Evolutionary conservation across 2,329 filamentous ascomycete genomes (phyloP).

Genomic region (Venturia carpophila): DNA sequence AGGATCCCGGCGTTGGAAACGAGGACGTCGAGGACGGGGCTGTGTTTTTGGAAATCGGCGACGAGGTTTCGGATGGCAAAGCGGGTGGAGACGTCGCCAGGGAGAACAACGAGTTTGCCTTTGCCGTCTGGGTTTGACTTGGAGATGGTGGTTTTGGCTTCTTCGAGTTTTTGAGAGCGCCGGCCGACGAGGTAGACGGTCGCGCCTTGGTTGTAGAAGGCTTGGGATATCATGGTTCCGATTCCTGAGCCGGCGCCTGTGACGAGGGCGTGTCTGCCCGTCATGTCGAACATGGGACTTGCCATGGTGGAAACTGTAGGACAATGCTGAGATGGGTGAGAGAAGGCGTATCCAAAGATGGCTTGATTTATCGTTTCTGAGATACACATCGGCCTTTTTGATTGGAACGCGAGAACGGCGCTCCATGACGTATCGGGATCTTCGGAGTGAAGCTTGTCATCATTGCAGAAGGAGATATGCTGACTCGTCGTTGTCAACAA

Average conservation of each 20-base stretch:
- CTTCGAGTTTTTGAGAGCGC: constrained; percentile 38
- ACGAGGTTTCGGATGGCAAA: constrained; percentile 50
- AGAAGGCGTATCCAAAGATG: no score
- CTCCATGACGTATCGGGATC: background rate
- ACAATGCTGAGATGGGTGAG: no score
- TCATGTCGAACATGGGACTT: constrained; percentile 39
- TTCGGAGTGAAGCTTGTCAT: background rate
- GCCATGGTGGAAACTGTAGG: constrained; percentile 23
- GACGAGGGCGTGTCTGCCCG: constrained; percentile 39
- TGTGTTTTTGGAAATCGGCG: constrained; percentile 31
- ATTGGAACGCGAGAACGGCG: background rate
- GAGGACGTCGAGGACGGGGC: constrained; percentile 47
- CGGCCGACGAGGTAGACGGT: constrained; percentile 55
- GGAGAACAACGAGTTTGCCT: constrained; percentile 45
- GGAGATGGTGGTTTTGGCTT: constrained; percentile 34
- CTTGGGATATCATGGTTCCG: constrained; percentile 54
- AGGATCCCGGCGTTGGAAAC: constrained; percentile 55
- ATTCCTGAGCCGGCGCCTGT: constrained; percentile 48
- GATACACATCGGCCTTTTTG: background rate
- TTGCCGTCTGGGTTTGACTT: constrained; percentile 33
- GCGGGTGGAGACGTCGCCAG: constrained; percentile 58
- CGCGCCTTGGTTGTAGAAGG: constrained; percentile 50
- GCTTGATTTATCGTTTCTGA: background rate
- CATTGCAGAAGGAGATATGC: background rate
- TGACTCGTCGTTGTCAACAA: background rate